Base-by-base conservation (phyloP, 495 filamentous ascomycete species). In the Aspergillus haitiensis region DNA sequence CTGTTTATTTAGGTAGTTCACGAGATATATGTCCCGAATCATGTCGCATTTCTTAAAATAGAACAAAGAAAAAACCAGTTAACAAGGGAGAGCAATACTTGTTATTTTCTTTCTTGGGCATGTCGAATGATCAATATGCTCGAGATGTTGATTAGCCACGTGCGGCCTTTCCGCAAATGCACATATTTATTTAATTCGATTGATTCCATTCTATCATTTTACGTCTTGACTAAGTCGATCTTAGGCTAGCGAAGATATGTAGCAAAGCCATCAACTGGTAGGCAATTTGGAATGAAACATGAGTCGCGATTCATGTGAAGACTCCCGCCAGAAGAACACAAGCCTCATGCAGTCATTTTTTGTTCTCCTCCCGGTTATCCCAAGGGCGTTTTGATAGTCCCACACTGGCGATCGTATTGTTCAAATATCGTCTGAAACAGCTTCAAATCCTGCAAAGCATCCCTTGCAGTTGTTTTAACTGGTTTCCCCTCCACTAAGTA, bases 391-490 rank as follows among this genome's bases (percentile, higher is more conserved):
- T 72, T 68, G 61, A 77, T 76, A 3, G 73, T 77, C 11, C 75
- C 75, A 52, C 75, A 77, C 60, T 75, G 75, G 10, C 73, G 70
- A 62, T 75, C 70, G 61, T 77, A 77, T 56, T 77, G 75, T 16
- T 72, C 70, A 37, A 75, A 76, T 42, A 77, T 74, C 55, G 63
- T 68, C 55, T 67, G 64, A 42, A 77, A 64, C 36, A 77, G 44
- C 44, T 61, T 67, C 18, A 77, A 48, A 70, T 87, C 83, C 61
- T 77, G 65, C 49, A 72, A 27, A 2, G 81, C 78, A 75, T 86
- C 82, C 32, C 69, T 60, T 3, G 72, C 68, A 5, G 72, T 80
- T 4, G 83, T 86, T 67, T 84, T 84, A 12, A 73, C 72, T 51
- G 58, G 9, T 58, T 64, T 71, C 1, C 71, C 76, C 13, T 76